Base-by-base conservation (phyloP, 495 filamentous ascomycete species). In the Penicillium samsonianum region DNA sequence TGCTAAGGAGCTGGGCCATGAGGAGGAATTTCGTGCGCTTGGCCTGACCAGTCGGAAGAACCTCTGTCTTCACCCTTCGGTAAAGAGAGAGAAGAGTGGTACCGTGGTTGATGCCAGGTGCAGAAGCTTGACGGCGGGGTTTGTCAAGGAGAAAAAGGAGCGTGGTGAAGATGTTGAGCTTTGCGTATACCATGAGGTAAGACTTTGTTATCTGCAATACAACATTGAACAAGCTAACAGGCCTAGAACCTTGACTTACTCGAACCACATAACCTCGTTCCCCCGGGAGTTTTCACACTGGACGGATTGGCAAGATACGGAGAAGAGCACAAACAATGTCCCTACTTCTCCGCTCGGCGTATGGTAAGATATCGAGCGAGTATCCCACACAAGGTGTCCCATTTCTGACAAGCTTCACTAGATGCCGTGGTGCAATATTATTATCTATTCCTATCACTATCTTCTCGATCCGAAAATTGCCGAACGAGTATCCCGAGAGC, bases 401-500 rank as follows among this genome's bases (percentile, higher is more conserved):
- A 35, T 42, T 28, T 19, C 62, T 66, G 45, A 67, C 47, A 37
- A 54, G 26, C 20, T 26, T 9, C 42, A 40, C 22, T 61, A 92
- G 89, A 98, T 99, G 93, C 86, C 91, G 50, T 96, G 89, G 68
- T 98, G 93, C 80, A 96, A 99, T 73, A 90, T 99, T 65, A 96
- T 99, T 65, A 98, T 99, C 54, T 99, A 98, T 71, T 98, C 94
- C 9, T 99, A 98, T 67, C 94, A 99, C 73, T 99, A 98, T 66
- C 85, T 99, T 5, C 81, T 99, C 2, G 94, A 99, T 67, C 94
- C 94, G 9, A 98, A 99, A 74, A 99, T 99, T 63, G 92, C 94
- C 22, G 94, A 99, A 69, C 81, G 94, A 49, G 94, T 99, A 3
- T 98, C 95, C 1, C 91, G 89, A 69, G 93, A 99, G 64, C 81